Conservation (phyloP, 148 eudicot species). For the Vaccinium vitisidaea region DNA sequence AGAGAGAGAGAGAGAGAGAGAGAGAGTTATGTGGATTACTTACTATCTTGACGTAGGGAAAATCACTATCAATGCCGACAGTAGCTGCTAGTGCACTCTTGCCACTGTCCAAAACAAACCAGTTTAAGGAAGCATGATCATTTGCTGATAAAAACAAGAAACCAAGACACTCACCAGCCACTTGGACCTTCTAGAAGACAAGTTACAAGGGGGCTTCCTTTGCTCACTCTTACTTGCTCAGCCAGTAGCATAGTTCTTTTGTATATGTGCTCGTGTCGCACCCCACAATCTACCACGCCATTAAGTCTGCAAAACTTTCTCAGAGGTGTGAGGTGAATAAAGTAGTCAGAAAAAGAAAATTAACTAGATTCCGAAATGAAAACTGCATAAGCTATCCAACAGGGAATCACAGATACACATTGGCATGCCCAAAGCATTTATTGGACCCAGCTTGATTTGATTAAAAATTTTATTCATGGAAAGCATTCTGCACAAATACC, state of each 20-base stretch:
- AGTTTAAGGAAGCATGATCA: background rate
- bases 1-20: slow-evolving; percentile 5
- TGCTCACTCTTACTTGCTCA: slow-evolving; percentile 92
- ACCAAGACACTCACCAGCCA: slow-evolving; percentile 57
- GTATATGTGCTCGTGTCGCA: slow-evolving; percentile 78
- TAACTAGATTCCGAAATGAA: background rate
- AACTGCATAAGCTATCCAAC: background rate
- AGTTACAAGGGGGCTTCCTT: slow-evolving; percentile 88
- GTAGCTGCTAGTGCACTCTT: slow-evolving; percentile 59
- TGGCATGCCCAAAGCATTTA: background rate
- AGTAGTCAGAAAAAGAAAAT: background rate
- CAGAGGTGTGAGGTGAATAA: background rate
- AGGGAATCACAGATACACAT: background rate
- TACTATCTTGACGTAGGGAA: slow-evolving; percentile 95
- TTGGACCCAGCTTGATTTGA: background rate
- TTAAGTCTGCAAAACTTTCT: slow-evolving; percentile 55
- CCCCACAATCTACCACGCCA: slow-evolving; percentile 89
- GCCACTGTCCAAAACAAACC: background rate
- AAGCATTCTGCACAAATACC: background rate
- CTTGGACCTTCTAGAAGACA: slow-evolving; percentile 96
- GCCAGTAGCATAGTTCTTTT: slow-evolving; percentile 81
- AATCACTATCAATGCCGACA: slow-evolving; percentile 93
- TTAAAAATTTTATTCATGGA: background rate
- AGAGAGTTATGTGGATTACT: slow-evolving; percentile 22
- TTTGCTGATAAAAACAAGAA: background rate